Conservation (phyloP, 768 basidiomycete genomes). For the Coprinopsis strossmayeri region DNA sequence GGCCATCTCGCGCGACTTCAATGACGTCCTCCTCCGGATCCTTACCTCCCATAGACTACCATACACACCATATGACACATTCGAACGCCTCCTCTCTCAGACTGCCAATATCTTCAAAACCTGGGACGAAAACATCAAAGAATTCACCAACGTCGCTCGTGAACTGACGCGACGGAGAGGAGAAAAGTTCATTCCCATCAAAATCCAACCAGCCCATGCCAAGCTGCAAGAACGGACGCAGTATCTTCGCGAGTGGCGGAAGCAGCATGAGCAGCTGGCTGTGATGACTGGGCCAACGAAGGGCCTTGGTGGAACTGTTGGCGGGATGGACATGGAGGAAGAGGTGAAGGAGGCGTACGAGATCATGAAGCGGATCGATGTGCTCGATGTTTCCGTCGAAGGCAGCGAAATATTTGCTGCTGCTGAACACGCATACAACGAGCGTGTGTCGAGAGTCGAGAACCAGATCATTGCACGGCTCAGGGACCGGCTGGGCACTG, state of each 20-base stretch:
- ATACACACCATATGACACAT: conserved; percentile 91
- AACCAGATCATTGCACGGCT: conserved; percentile 96
- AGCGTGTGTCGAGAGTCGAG: conserved; percentile 94
- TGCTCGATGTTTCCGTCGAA: conserved; percentile 90
- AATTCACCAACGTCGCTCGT: conserved; percentile 87
- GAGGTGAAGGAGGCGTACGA: conserved; percentile 97
- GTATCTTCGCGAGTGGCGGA: conserved; percentile 88
- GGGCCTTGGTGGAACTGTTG: conserved; percentile 67
- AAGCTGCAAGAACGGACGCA: conserved; percentile 84
- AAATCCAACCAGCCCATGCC: conserved; percentile 84
- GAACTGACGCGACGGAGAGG: conserved; percentile 86
- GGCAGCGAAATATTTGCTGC: conserved; percentile 98
- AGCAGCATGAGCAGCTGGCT: conserved; percentile 95
- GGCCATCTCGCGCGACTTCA: conserved; percentile 97
- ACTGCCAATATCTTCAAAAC: conserved; percentile 75
- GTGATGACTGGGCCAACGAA: conserved; percentile 96
- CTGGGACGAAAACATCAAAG: conserved; percentile 89
- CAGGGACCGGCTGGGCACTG: conserved; percentile 88
- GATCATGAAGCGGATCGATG: conserved; percentile 93
- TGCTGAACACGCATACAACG: conserved; percentile 96
- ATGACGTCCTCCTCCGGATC: conserved; percentile 88
- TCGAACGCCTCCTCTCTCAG: conserved; percentile 77
- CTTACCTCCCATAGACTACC: conserved; percentile 86
- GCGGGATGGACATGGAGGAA: conserved; percentile 96
- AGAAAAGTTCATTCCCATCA: conserved; percentile 96